A percentile compares a stretch with the other conserved stretches of the same genome.
These are phyloP conservation scores for Chlamydomonas asymmetrica DNA, from an alignment of 139 green algal genomes.

Conservation along the genomic window DNA sequence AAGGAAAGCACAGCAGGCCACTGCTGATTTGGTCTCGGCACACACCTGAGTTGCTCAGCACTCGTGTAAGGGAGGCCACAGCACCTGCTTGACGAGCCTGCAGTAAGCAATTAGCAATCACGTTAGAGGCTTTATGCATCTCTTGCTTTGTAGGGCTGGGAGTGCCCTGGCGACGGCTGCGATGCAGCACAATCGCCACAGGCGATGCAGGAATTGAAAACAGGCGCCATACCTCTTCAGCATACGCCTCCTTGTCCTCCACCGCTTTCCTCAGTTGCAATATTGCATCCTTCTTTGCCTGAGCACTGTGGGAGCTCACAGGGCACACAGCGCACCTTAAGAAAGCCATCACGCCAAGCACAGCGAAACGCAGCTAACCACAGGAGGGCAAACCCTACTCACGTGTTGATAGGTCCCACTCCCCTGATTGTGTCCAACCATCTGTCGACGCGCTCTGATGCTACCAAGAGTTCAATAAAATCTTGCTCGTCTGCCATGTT, in stretches of 20 bases:
- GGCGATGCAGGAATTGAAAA: too few relatives aligned
- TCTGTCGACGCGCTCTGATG: slow-evolving; percentile 48
- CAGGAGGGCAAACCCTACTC: background rate
- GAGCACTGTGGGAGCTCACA: too few relatives aligned
- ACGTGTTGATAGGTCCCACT: background rate
- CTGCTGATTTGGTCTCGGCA: background rate
- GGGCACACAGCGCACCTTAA: too few relatives aligned
- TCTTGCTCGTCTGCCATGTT: slow-evolving; percentile 47
- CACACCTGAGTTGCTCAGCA: slow-evolving; percentile 28
- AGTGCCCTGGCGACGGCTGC: too few relatives aligned
- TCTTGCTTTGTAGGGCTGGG: too few relatives aligned
- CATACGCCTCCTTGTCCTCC: slow-evolving; percentile 25
- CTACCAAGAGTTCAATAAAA: slow-evolving; percentile 68
- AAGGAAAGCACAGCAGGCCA: background rate
- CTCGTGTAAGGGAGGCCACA: slow-evolving; percentile 13
- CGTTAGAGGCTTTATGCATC: too few relatives aligned
- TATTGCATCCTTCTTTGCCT: slow-evolving; percentile 41
- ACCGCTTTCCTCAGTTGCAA: slow-evolving; percentile 36
- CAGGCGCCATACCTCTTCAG: slow-evolving; percentile 41
- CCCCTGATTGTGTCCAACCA: slow-evolving; percentile 53
- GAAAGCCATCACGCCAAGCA: too few relatives aligned
- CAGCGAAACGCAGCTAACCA: too few relatives aligned
- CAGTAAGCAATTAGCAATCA: background rate
- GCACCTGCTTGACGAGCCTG: slow-evolving; percentile 24
- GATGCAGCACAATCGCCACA: too few relatives aligned